A percentile compares a stretch with the other conserved stretches of the same genome.
Conservation (phyloP, 495 filamentous ascomycete genomes). For the Lophium mytilinum region DNA sequence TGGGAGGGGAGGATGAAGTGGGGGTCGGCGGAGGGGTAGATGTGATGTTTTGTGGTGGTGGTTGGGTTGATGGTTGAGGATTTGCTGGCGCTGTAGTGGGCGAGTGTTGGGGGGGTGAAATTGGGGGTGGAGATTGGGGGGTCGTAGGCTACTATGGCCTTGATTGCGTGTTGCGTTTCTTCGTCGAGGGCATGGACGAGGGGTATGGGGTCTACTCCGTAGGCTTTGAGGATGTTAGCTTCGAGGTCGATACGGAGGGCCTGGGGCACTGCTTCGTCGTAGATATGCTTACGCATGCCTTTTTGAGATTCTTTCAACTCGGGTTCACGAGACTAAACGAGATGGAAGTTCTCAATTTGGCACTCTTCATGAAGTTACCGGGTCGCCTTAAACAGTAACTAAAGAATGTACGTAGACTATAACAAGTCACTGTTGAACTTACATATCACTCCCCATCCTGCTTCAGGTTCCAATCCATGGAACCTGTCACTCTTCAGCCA, state of each 20-base stretch:
- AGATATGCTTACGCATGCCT: no score
- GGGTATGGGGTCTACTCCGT: slow-evolving; percentile 6
- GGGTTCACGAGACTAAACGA: no score
- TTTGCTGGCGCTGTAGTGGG: neutral
- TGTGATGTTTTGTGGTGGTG: slow-evolving; percentile 6
- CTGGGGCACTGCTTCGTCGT: no score
- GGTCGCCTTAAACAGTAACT: no score
- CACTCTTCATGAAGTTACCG: no score
- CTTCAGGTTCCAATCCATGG: neutral
- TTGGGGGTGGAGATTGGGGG: no score
- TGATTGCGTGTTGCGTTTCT: slow-evolving; percentile 7
- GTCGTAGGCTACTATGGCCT: slow-evolving; percentile 12
- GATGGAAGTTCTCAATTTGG: no score
- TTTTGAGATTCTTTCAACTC: no score
- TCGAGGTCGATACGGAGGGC: neutral
- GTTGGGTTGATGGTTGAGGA: slow-evolving; percentile 4
- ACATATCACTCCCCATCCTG: no score
- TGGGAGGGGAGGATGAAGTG: slow-evolving; percentile 40
- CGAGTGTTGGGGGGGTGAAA: no score
- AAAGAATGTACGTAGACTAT: no score
- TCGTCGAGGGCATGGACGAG: neutral
- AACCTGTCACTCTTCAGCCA: slow-evolving; percentile 3
- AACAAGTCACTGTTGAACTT: no score
- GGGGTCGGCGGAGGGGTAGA: slow-evolving; percentile 23
- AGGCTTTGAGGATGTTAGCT: slow-evolving; percentile 18